Conservation (phyloP, 257 asterid genomes). For the Nemophila menziesii region DNA sequence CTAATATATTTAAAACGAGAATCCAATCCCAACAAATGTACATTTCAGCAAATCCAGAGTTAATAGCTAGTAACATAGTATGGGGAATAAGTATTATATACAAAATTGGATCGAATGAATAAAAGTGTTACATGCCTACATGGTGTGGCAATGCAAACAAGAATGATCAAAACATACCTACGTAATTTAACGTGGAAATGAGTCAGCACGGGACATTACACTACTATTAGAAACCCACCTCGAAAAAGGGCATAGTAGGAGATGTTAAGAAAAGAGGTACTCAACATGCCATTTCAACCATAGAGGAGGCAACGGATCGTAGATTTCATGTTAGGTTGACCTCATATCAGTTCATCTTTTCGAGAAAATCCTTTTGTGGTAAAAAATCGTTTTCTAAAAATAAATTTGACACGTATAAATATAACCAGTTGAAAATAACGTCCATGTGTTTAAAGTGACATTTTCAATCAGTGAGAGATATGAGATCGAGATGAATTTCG, state of each 20-base stretch:
- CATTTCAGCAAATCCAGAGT: too few species aligned
- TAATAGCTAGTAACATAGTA: too few species aligned
- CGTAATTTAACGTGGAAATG: conserved; percentile 43
- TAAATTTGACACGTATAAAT: too few species aligned
- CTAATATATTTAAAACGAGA: too few species aligned
- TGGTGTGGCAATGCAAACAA: conserved; percentile 8
- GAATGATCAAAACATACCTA: conserved; percentile 7
- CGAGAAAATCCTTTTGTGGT: neutral
- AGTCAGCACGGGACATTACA: conserved; percentile 38
- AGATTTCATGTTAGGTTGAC: conserved; percentile 3
- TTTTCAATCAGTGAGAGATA: too few species aligned
- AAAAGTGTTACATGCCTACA: conserved; percentile 7
- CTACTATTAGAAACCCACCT: conserved; percentile 3
- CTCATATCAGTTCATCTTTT: neutral
- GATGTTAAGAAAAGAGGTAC: neutral
- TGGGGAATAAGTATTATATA: too few species aligned
- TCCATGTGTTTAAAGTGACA: too few species aligned
- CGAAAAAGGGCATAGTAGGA: neutral
- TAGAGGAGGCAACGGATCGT: neutral
- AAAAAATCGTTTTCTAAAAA: neutral
- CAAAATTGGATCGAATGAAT: conserved; percentile 4
- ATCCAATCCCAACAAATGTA: too few species aligned
- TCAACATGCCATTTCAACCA: neutral
- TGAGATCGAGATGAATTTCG: too few species aligned
- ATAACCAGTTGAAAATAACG: too few species aligned